Evolutionary conservation across 2,329 filamentous ascomycete species (phyloP), one percentile per base, ranked within the genome.

Genomic region (Myriosclerotinia scirpicola): DNA sequence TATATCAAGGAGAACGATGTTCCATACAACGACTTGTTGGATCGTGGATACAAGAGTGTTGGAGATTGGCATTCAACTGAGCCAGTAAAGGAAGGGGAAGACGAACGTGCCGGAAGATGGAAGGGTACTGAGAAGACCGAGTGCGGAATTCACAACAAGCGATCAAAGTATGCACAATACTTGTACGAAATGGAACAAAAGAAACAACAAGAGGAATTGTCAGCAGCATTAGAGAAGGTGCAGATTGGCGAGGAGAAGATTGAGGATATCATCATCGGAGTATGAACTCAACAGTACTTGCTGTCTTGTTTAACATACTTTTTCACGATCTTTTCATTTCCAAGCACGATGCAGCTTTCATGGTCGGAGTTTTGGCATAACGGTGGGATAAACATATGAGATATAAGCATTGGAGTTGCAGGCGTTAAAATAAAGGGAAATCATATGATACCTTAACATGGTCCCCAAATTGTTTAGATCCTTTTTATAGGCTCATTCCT

Each of bases 111-210:
- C 11, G 95, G 95, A 67, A 89, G 95, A 73, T 99, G 95, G 95
- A 97, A 97, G 85, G 95, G 95, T 69, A 90, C 93, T 79, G 82
- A 85, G 75, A 99, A 99, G 89, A 96, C 93, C 20, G 95, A 99
- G 82, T 99, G 95, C 79, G 95, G 95, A 58, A 98, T 99, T 76
- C 95, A 99, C 86, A 98, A 98, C 84, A 96, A 95, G 80, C 90
- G 93, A 79, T 96, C 92, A 67, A 89, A 93, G 73, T 99, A 98
- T 76, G 91, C 93, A 14, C 88, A 93, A 80, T 97, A 90, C 62
- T 62, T 77, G 65, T 64, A 65, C 30, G 75, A 76, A 64, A 68
- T 71, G 69, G 75, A 76, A 61, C 70, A 74, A 71, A 76, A 76
- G 72, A 64, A 64, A 48, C 73, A 74, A 55, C 73, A 73, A 42